Evolutionary conservation across 2,329 filamentous ascomycete genomes (phyloP).

Genomic region (Alternaria incomplexa): DNA sequence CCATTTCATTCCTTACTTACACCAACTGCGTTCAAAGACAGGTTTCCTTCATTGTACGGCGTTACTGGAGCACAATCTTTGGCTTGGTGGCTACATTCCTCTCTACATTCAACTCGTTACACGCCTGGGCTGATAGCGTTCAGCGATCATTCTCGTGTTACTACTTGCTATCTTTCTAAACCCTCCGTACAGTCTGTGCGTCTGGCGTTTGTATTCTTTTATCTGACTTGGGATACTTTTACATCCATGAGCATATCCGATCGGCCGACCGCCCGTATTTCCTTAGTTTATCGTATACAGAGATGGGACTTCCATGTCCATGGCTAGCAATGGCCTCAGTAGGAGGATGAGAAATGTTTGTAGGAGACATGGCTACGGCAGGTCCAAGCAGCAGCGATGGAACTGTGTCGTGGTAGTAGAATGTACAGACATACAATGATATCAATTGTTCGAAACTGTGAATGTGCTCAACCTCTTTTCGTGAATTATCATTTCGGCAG

Average conservation of each 20-base stretch:
- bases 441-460: constrained; percentile 5
- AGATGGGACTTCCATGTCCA: constrained; percentile 11
- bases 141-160: constrained; percentile 36
- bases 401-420: constrained; percentile 16
- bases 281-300: constrained; percentile 14
- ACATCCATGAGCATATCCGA: constrained; percentile 12
- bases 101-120: constrained; percentile 16
- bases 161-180: constrained; percentile 13
- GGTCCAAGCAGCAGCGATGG: constrained; percentile 22
- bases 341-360: constrained; percentile 11
- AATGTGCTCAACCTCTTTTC: not conserved
- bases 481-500: not conserved
- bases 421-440: constrained; percentile 23
- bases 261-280: constrained; percentile 12
- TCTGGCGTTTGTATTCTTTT: constrained; percentile 7
- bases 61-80: constrained; percentile 24
- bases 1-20: constrained; percentile 27
- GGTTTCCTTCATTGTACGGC: constrained; percentile 37
- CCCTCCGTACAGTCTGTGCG: not conserved
- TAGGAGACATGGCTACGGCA: constrained; percentile 22
- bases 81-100: constrained; percentile 13
- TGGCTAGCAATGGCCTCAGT: constrained; percentile 13
- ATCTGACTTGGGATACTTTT: not conserved
- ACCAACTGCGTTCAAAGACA: constrained; percentile 27
- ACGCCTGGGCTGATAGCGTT: constrained; percentile 41